These are phyloP conservation scores for Triadica sebifera DNA, from an alignment of 345 rosid genomes.

Conservation along the genomic window DNA sequence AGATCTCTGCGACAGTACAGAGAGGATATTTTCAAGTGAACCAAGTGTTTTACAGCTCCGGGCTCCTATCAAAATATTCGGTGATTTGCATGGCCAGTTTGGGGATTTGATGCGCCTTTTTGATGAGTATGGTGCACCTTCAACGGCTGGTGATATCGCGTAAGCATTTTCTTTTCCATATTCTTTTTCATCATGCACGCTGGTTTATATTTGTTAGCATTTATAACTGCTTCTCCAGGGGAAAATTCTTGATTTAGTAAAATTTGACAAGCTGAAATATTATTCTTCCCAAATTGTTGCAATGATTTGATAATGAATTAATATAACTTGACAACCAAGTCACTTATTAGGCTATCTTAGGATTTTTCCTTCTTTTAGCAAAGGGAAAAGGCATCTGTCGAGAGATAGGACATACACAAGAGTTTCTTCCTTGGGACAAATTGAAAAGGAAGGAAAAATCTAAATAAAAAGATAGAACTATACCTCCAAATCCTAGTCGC, in stretches of 20 bases:
- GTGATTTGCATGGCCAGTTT: slow-evolving; percentile 98
- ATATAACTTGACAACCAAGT: not conserved
- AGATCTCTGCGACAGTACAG: slow-evolving; percentile 88
- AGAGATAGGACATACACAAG: not conserved
- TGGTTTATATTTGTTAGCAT: slow-evolving; percentile 1
- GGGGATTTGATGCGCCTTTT: slow-evolving; percentile 99
- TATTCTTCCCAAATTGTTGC: not conserved
- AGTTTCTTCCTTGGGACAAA: not conserved
- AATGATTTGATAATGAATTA: not conserved
- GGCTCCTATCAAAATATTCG: slow-evolving; percentile 93
- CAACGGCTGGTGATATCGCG: slow-evolving; percentile 99
- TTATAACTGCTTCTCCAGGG: not conserved
- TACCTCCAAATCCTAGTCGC: not conserved
- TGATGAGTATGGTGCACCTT: slow-evolving; percentile 97
- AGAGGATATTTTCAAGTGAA: slow-evolving; percentile 76
- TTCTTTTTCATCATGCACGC: not conserved
- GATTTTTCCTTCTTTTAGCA: no score
- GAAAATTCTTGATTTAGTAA: slow-evolving; percentile 1
- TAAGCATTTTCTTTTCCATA: slow-evolving; percentile 38
- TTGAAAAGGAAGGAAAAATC: not conserved
- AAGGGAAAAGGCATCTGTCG: not conserved
- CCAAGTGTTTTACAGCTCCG: slow-evolving; percentile 83
- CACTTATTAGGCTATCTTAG: not conserved
- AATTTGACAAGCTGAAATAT: not conserved
- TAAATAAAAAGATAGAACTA: not conserved